Conservation (phyloP, 2,329 filamentous ascomycete species). For the Ceratocystis colombiana region DNA sequence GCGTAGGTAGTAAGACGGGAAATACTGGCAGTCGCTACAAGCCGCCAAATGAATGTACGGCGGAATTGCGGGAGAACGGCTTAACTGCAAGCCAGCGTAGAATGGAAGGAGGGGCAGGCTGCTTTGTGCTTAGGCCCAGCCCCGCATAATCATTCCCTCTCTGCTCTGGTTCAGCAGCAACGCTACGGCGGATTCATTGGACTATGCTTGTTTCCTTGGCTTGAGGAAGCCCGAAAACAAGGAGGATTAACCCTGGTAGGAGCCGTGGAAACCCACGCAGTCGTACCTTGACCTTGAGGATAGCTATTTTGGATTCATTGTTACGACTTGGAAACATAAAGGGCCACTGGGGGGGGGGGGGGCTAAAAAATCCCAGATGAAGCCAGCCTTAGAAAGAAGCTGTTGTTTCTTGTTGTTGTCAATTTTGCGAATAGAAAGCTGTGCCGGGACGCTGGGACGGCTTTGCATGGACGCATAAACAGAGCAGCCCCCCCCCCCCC, state of each 20-base stretch:
- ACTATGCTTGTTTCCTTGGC: not conserved
- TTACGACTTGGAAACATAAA: not conserved
- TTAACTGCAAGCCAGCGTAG: not conserved
- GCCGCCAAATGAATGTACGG: not conserved
- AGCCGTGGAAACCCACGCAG: not conserved
- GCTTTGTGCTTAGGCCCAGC: not conserved
- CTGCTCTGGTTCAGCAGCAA: not conserved
- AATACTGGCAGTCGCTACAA: not conserved
- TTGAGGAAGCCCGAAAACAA: not conserved
- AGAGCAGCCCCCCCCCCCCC: not conserved
- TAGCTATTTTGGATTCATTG: not conserved
- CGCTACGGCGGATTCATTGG: not conserved
- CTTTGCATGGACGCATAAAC: constrained; percentile 9
- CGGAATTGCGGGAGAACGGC: not conserved
- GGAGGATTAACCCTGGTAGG: not conserved
- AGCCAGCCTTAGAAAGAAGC: not conserved
- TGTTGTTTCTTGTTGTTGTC: not conserved
- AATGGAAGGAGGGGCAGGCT: constrained; percentile 2
- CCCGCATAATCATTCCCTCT: constrained; percentile 11
- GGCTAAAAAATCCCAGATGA: not conserved
- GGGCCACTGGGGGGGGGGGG: not conserved
- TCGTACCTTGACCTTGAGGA: too few relatives aligned
- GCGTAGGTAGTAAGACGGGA: not conserved
- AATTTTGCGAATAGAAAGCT: not conserved
- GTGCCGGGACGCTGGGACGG: not conserved